Percentiles rank a stretch among this genome's conserved stretches.
Conservation (phyloP, 768 basidiomycete genomes). For the Rhizopogon vulgaris region DNA sequence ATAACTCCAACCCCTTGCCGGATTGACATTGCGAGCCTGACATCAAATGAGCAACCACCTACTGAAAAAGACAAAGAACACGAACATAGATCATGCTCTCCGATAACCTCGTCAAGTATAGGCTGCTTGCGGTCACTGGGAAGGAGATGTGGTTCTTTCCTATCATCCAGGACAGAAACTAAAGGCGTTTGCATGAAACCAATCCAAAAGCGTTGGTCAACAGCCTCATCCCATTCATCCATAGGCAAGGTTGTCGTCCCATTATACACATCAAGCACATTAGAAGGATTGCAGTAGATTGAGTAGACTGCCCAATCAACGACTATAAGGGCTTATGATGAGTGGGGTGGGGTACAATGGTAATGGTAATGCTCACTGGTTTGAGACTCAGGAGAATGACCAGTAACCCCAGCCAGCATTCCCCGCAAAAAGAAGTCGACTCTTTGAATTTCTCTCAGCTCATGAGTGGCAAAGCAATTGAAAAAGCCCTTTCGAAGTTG, state of each 20-base stretch:
- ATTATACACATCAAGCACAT: background rate
- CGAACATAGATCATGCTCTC: constrained; percentile 15
- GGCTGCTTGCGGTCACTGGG: constrained; percentile 6
- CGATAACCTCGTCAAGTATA: constrained; percentile 11
- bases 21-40: constrained; percentile 10
- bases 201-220: background rate
- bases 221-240: background rate
- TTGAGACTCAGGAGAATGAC: no score
- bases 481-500: constrained; percentile 10
- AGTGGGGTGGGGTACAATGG: background rate
- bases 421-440: constrained; percentile 15
- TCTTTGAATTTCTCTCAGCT: constrained; percentile 16
- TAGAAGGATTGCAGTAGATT: background rate
- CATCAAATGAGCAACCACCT: background rate
- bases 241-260: background rate
- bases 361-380: background rate
- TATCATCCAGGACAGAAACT: background rate
- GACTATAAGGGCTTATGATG: background rate
- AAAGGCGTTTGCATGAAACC: background rate
- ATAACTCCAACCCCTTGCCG: constrained; percentile 10
- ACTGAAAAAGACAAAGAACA: background rate
- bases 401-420: background rate
- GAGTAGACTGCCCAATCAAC: background rate
- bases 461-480: constrained; percentile 5
- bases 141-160: background rate